Base-by-base conservation (phyloP, 306 rosid species). In the Parietaria judaica region DNA sequence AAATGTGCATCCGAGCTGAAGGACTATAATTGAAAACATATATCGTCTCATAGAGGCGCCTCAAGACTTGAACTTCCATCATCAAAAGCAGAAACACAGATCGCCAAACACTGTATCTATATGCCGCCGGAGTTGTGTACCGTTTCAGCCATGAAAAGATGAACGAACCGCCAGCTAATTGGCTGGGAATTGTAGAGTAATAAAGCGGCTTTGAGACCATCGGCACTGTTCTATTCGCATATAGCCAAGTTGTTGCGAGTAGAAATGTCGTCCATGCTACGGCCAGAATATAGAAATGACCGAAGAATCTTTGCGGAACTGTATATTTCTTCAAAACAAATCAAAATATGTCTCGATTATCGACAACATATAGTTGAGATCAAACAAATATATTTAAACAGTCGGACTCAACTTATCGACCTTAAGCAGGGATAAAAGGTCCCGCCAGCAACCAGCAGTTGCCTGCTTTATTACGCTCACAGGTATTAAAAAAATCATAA, bases 1-100 rank as follows among this genome's bases (percentile, higher is more conserved):
- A 3, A 69, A 84, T 56, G 70, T 91, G 96, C 98, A 88, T 91
- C 60, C 85, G 79, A 72, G 96, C 95, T 14, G 83, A 79, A 35
- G 85, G 84, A 66, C 98, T 80, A 53, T 88, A 88, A 43, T 80
- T 77, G 78, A 88, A 91, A 16, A 86, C 86, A 34, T 75, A 75
- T 39, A 80, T 73, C 6, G 82, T 74, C 72, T 91, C 96, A 70
- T 66, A 76, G 43, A 91, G 82, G 51, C 92, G 95, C 66, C 95
- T 72, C 47, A 80, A 63, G 51, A 85, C 92, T 34, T 91, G 98
- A 70, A 71, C 58, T 51, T 85, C 98, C 96, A 91, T 83, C 66
- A 91, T 56, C 69, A 85, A 64, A 76, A 91, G 96, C 57, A 85
- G 68, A 72, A 83, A 78, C 79, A 88, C 95, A 59, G 86, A 73